Evolutionary conservation across 1,284 basidiomycete species (phyloP).

Genomic region (Austropuccinia psidii): DNA sequence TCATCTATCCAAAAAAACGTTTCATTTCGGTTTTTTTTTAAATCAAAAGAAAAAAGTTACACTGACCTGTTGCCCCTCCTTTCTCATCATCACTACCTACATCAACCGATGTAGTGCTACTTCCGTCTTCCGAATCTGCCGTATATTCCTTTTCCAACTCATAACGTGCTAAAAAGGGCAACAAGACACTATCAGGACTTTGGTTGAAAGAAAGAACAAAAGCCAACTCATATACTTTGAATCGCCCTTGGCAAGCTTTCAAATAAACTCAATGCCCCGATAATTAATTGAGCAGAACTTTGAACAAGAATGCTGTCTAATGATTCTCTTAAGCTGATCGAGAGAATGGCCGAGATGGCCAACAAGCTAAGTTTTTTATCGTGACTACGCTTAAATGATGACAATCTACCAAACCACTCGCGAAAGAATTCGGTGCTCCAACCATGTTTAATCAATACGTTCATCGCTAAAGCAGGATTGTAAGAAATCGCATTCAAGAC

Average conservation of each 20-base stretch:
- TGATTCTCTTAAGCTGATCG: conserved; percentile 12
- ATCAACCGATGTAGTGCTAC: conserved; percentile 2
- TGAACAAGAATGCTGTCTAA: conserved; percentile 22
- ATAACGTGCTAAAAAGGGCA: conserved; percentile 6
- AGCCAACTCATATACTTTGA: conserved; percentile 8
- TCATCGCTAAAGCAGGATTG: conserved; percentile 67
- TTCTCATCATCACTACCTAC: conserved; percentile 17
- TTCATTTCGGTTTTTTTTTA: background rate
- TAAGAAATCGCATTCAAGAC: conserved; percentile 77
- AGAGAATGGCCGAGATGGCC: conserved; percentile 63
- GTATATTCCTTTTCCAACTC: conserved; percentile 24
- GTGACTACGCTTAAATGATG: conserved; percentile 70
- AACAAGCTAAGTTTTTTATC: conserved; percentile 77
- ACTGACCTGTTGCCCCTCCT: conserved; percentile 7
- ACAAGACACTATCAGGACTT: background rate
- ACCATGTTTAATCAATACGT: conserved; percentile 59
- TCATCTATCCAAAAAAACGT: conserved; percentile 8
- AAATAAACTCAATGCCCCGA: conserved; percentile 21
- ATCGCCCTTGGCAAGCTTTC: conserved; percentile 20
- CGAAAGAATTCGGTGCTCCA: conserved; percentile 66
- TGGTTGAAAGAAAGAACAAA: background rate
- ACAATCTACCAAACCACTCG: conserved; percentile 62
- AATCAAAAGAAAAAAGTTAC: background rate
- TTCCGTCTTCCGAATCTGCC: conserved; percentile 14
- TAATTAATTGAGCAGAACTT: conserved; percentile 20